phyloP scores from a whole-genome alignment of 2,329 filamentous ascomycete species.

The Cytospora schulzeri region DNA sequence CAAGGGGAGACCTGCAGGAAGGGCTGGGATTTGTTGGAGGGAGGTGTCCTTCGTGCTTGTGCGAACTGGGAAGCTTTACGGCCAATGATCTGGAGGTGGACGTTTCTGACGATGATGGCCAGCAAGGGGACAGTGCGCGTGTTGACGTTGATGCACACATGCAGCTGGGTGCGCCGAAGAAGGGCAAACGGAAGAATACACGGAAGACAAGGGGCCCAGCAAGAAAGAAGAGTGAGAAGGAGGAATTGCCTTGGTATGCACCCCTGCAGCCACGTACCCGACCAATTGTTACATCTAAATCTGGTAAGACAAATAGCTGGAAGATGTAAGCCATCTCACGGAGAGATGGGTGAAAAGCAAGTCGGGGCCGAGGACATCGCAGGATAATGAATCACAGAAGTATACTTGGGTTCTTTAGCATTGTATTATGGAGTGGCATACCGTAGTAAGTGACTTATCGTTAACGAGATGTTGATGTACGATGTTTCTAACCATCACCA shows the following conservation, averaged over 20 bases:
- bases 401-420: too few relatives aligned
- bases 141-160: neutral
- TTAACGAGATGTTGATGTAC: too few relatives aligned
- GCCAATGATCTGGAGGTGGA: neutral
- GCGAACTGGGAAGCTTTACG: neutral
- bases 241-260: constrained; percentile 20
- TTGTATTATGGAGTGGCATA: too few relatives aligned
- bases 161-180: neutral
- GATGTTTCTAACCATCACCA: too few relatives aligned
- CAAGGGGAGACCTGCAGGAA: constrained; percentile 3
- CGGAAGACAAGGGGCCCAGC: neutral
- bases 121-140: neutral
- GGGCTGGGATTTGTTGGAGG: constrained; percentile 36
- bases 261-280: constrained; percentile 17
- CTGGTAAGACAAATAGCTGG: constrained; percentile 12
- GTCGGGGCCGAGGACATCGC: too few relatives aligned
- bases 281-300: constrained; percentile 17
- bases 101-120: neutral
- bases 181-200: neutral
- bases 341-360: too few relatives aligned
- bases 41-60: constrained; percentile 36
- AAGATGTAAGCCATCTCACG: too few relatives aligned
- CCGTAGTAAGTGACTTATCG: too few relatives aligned
- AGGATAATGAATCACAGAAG: too few relatives aligned
- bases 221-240: constrained; percentile 25